Evolutionary conservation across 75 land plant species (phyloP).

Genomic region (Cunninghamia lanceolata): DNA sequence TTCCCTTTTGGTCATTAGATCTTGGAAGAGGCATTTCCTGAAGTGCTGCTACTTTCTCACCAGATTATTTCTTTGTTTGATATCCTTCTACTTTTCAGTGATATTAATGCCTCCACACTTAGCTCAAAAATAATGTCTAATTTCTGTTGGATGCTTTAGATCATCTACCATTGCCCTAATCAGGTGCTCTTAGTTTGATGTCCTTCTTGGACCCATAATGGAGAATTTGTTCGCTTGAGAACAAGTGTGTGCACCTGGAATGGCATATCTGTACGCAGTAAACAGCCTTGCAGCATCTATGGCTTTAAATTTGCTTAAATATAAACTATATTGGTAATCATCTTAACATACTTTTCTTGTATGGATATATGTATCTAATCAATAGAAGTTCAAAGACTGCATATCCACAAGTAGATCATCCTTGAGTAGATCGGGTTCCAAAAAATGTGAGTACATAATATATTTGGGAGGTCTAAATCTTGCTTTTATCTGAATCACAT

Average conservation of each 20-base stretch:
- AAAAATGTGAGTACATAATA: not conserved
- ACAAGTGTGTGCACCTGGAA: not conserved
- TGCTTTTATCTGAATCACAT: not conserved
- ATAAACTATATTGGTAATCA: no score
- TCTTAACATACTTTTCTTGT: not conserved
- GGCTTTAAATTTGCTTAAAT: no score
- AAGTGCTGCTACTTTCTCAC: not conserved
- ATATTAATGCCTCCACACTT: not conserved
- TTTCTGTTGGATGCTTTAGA: not conserved
- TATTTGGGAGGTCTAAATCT: no score
- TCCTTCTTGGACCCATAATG: not conserved
- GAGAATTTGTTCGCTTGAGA: not conserved
- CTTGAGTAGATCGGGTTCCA: not conserved
- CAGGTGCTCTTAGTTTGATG: not conserved
- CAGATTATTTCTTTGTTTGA: not conserved
- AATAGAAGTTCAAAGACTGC: not conserved
- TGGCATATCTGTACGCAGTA: not conserved
- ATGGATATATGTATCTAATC: not conserved
- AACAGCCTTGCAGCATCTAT: not conserved
- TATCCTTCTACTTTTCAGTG: not conserved
- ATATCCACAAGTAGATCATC: not conserved
- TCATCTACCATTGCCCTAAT: not conserved
- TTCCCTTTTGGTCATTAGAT: not conserved
- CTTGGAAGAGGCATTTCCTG: not conserved
- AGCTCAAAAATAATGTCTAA: not conserved